Evolutionary conservation across 1,139 yeast species (phyloP).

Genomic region (Suzukiozyma palmioleophila): DNA sequence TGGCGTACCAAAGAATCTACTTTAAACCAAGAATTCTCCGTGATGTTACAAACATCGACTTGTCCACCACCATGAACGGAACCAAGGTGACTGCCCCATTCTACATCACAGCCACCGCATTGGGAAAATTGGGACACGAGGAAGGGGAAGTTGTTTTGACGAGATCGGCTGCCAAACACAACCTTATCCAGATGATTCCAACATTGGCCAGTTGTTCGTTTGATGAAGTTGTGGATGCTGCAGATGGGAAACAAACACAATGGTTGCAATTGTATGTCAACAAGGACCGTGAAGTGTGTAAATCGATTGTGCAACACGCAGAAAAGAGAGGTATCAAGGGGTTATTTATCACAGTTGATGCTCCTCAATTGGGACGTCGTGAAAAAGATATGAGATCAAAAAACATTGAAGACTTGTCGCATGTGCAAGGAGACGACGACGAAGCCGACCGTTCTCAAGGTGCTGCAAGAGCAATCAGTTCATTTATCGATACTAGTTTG

Average conservation of each 20-base stretch:
- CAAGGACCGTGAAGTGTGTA: slow-evolving; percentile 50
- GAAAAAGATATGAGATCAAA: slow-evolving; percentile 59
- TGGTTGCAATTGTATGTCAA: slow-evolving; percentile 93
- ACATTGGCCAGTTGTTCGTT: slow-evolving; percentile 73
- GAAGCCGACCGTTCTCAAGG: slow-evolving; percentile 70
- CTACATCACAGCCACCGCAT: slow-evolving; percentile 76
- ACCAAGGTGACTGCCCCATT: slow-evolving; percentile 49
- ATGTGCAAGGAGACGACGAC: slow-evolving; percentile 63
- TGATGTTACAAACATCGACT: slow-evolving; percentile 51
- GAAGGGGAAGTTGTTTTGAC: slow-evolving; percentile 80
- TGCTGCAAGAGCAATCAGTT: slow-evolving; percentile 80
- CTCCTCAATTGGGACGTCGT: slow-evolving; percentile 91
- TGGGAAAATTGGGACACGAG: slow-evolving; percentile 72
- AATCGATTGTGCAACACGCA: slow-evolving; percentile 61
- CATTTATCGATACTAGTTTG: slow-evolving; percentile 80
- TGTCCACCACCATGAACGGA: slow-evolving; percentile 40
- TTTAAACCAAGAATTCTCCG: slow-evolving; percentile 80
- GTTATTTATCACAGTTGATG: slow-evolving; percentile 85
- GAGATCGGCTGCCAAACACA: slow-evolving; percentile 63
- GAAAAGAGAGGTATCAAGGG: slow-evolving; percentile 76
- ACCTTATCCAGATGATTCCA: slow-evolving; percentile 76
- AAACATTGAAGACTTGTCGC: slow-evolving; percentile 32
- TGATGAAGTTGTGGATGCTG: slow-evolving; percentile 61
- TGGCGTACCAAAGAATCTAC: slow-evolving; percentile 80
- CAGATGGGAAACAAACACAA: slow-evolving; percentile 54